phyloP scores from a whole-genome alignment of 2,329 filamentous ascomycete species.

The Neoscytalidium dimidiatum region DNA sequence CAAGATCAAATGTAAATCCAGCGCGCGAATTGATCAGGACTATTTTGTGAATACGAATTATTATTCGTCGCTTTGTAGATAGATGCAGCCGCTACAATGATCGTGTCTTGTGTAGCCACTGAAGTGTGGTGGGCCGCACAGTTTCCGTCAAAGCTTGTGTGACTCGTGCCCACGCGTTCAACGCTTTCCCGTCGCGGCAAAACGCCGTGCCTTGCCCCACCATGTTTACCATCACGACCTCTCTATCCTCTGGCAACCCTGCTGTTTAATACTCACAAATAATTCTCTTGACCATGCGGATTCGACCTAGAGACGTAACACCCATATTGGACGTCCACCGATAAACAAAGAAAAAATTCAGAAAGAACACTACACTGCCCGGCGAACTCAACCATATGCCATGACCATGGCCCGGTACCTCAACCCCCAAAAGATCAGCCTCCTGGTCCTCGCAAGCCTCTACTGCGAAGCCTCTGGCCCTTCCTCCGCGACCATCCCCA shows the following conservation, averaged over 20 bases:
- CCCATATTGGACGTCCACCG: background rate
- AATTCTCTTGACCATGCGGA: background rate
- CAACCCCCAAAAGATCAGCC: slow-evolving; percentile 83
- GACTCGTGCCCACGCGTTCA: background rate
- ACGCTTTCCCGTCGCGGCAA: background rate
- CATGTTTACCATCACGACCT: background rate
- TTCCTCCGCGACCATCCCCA: slow-evolving; percentile 68
- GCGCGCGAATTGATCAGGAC: too few species aligned
- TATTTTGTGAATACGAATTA: too few species aligned
- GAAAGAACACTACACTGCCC: background rate
- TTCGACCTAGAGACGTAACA: background rate
- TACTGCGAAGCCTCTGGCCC: slow-evolving; percentile 74
- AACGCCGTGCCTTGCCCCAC: slow-evolving; percentile 9
- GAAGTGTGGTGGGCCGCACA: background rate
- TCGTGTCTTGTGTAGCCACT: background rate
- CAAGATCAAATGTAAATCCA: too few species aligned
- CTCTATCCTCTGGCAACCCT: background rate
- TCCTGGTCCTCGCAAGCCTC: slow-evolving; percentile 77
- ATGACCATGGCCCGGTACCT: slow-evolving; percentile 73
- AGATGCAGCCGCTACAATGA: background rate
- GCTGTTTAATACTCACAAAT: background rate
- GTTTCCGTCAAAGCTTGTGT: background rate
- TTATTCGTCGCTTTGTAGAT: too few species aligned
- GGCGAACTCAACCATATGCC: background rate
- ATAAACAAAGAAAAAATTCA: background rate